Percentiles rank a stretch among this genome's conserved stretches.
Evolutionary conservation across 1,284 basidiomycete genomes (phyloP).

Genomic region (Cryptococcus sp.): DNA sequence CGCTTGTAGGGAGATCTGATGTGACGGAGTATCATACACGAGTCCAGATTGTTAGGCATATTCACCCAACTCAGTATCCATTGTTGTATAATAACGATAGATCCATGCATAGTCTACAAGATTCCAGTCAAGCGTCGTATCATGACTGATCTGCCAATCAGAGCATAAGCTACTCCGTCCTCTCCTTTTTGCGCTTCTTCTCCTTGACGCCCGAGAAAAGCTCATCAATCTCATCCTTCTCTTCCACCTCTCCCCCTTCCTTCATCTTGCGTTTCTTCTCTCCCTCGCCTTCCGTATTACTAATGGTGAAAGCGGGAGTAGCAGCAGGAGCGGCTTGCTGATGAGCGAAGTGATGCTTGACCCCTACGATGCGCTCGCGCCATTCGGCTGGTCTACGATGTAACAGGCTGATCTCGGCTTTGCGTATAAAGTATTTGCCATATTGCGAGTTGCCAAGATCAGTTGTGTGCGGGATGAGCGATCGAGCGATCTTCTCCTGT

Average conservation of each 20-base stretch:
- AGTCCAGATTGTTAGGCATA: background rate
- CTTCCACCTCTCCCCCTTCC: slow-evolving; percentile 28
- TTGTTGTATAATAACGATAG: background rate
- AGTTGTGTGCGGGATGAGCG: slow-evolving; percentile 69
- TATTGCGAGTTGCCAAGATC: slow-evolving; percentile 72
- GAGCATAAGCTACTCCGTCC: slow-evolving; percentile 3
- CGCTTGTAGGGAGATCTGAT: background rate
- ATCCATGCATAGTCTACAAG: background rate
- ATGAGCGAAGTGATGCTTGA: slow-evolving; percentile 52
- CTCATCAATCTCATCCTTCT: slow-evolving; percentile 37
- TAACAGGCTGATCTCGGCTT: slow-evolving; percentile 75
- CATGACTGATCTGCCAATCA: background rate
- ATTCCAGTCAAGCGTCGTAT: background rate
- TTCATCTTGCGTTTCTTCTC: slow-evolving; percentile 17
- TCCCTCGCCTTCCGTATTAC: slow-evolving; percentile 18
- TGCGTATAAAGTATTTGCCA: slow-evolving; percentile 80
- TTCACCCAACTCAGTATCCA: background rate
- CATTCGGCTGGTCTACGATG: slow-evolving; percentile 78
- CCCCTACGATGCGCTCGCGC: slow-evolving; percentile 61
- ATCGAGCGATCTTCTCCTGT: slow-evolving; percentile 87
- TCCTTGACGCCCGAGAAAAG: slow-evolving; percentile 33
- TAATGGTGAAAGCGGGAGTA: background rate
- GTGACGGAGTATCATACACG: background rate
- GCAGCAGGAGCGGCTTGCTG: slow-evolving; percentile 23
- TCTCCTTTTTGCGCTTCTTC: slow-evolving; percentile 26